A percentile compares a stretch with the other conserved stretches of the same genome.
phyloP scores from a whole-genome alignment of 495 filamentous ascomycete species.

The Emericellopsis terricola region DNA sequence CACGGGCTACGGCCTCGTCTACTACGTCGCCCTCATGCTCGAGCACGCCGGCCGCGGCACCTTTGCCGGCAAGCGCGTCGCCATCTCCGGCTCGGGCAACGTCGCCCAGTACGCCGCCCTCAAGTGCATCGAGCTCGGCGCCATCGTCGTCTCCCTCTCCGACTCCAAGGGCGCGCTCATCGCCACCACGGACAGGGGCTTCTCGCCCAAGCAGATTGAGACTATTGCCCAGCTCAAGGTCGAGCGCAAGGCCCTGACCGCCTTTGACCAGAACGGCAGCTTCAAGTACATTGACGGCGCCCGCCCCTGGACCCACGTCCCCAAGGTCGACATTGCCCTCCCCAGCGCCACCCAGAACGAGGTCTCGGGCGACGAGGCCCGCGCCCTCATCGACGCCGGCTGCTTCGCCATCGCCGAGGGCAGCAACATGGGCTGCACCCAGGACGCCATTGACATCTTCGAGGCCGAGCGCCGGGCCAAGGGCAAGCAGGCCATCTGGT shows the following conservation, averaged over 20 bases:
- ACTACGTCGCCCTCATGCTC: constrained; percentile 97
- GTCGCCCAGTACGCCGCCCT: constrained; percentile 96
- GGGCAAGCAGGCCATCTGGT: constrained; percentile 66
- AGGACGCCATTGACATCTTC: constrained; percentile 87
- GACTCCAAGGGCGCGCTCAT: constrained; percentile 78
- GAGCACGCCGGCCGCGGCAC: constrained; percentile 69
- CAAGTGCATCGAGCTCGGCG: constrained; percentile 92
- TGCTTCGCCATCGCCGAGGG: constrained; percentile 85
- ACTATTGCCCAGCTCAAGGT: constrained; percentile 73
- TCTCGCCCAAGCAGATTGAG: constrained; percentile 62
- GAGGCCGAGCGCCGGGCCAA: constrained; percentile 62
- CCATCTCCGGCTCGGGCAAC: constrained; percentile 94
- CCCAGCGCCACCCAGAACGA: constrained; percentile 96
- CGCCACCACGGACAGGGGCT: constrained; percentile 40
- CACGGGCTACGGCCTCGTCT: constrained; percentile 91
- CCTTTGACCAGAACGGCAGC: constrained; percentile 17
- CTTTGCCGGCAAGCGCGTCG: constrained; percentile 84
- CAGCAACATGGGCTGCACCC: constrained; percentile 97
- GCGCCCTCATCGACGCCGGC: constrained; percentile 59
- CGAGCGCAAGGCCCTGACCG: constrained; percentile 61
- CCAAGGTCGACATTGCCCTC: constrained; percentile 76
- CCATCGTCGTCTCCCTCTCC: constrained; percentile 80
- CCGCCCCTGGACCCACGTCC: constrained; percentile 80
- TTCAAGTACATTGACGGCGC: constrained; percentile 81
- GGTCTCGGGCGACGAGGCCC: constrained; percentile 75